Evolutionary conservation across 176 grass and related monocot genomes (phyloP).

Genomic region (Zoysia pacifica): DNA sequence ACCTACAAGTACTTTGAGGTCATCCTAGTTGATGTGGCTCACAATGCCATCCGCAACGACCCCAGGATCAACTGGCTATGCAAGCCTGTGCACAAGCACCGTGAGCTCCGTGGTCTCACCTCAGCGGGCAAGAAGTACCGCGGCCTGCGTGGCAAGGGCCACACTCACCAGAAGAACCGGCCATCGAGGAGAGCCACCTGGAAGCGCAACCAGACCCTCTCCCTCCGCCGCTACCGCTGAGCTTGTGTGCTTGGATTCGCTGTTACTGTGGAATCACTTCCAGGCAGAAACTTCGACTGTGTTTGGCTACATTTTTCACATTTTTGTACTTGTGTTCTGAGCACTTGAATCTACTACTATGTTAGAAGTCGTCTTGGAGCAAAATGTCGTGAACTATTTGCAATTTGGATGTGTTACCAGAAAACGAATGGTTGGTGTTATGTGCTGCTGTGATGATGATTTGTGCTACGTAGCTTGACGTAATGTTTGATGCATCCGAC

Average conservation of each 20-base stretch:
- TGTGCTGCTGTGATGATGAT: not conserved
- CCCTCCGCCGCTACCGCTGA: conserved; percentile 85
- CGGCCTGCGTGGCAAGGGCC: conserved; percentile 77
- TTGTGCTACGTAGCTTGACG: not conserved
- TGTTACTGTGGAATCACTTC: conserved; percentile 14
- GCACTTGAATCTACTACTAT: conserved; percentile 20
- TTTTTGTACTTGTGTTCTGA: conserved; percentile 52
- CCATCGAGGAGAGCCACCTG: conserved; percentile 81
- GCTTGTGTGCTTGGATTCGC: conserved; percentile 21
- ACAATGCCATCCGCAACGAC: conserved; percentile 61
- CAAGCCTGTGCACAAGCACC: conserved; percentile 80
- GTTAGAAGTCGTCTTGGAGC: conserved; percentile 11
- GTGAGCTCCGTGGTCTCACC: conserved; percentile 84
- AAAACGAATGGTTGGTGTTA: not conserved
- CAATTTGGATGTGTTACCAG: conserved; percentile 11
- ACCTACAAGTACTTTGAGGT: conserved; percentile 73
- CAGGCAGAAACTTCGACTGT: conserved; percentile 1
- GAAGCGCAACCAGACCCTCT: conserved; percentile 86
- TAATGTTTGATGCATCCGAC: not conserved
- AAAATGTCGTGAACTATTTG: conserved; percentile 32
- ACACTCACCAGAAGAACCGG: conserved; percentile 61
- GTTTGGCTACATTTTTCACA: conserved; percentile 39
- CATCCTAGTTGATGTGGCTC: conserved; percentile 72
- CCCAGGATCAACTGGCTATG: conserved; percentile 88
- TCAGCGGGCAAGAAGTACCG: conserved; percentile 86